Evolutionary conservation across 2,329 filamentous ascomycete genomes (phyloP).

Genomic region (Camillea tinctor): DNA sequence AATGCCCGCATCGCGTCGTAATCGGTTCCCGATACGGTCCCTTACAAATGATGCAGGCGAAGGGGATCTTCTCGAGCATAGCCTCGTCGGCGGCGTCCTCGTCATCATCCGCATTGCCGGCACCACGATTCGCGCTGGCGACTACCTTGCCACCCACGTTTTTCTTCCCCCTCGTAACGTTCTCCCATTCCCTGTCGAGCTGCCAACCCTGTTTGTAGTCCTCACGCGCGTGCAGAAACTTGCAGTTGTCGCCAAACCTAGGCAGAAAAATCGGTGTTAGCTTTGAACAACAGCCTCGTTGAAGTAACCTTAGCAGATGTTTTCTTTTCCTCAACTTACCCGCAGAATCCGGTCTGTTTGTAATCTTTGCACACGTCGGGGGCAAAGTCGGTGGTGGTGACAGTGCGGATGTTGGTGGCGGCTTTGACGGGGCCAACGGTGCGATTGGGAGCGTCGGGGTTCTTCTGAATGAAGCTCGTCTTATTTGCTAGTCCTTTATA

Average conservation of each 20-base stretch:
- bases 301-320: too few relatives aligned
- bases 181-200: constrained; percentile 92
- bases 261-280: not conserved
- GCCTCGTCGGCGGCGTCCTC: constrained; percentile 62
- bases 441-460: constrained; percentile 68
- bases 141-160: constrained; percentile 60
- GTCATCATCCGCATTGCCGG: constrained; percentile 39
- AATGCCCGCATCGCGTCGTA: constrained; percentile 88
- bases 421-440: constrained; percentile 85
- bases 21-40: constrained; percentile 76
- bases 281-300: not conserved
- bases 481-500: constrained; percentile 77
- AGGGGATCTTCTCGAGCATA: constrained; percentile 80
- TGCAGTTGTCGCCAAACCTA: constrained; percentile 73
- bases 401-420: constrained; percentile 83
- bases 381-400: constrained; percentile 86
- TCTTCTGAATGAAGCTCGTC: constrained; percentile 74
- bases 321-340: constrained; percentile 31
- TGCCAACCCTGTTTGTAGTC: constrained; percentile 94
- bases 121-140: constrained; percentile 54
- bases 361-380: constrained; percentile 96
- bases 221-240: constrained; percentile 73
- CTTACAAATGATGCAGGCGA: constrained; percentile 85
- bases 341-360: constrained; percentile 71
- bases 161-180: constrained; percentile 70